Percentiles rank a stretch among this genome's conserved stretches.
Conservation (phyloP, 306 rosid genomes). For the Lablab purpureus region DNA sequence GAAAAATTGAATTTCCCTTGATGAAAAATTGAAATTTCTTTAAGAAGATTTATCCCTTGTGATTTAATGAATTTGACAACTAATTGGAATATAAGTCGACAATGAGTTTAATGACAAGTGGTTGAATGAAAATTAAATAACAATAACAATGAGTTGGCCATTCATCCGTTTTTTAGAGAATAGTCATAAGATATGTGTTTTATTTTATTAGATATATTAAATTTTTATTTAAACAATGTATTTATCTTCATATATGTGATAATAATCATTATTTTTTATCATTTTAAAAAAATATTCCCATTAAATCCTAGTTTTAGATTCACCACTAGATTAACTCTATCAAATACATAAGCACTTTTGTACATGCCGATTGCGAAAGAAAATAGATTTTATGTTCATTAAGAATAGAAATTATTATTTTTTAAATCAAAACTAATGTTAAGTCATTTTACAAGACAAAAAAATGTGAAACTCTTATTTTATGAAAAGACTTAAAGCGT, state of each 20-base stretch:
- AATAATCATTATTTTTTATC: background rate
- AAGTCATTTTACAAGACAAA: no score
- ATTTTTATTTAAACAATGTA: background rate
- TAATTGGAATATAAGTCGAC: background rate
- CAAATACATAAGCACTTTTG: background rate
- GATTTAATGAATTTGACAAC: background rate
- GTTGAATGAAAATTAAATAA: background rate
- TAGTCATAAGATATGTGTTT: background rate
- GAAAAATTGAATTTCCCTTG: background rate
- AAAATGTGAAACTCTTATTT: no score
- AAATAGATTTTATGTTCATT: no score
- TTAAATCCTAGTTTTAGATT: background rate
- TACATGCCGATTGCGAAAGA: no score
- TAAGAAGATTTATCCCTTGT: background rate
- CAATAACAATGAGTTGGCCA: background rate
- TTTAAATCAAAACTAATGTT: no score
- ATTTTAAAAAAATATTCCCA: background rate
- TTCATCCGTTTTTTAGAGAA: background rate
- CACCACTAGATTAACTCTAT: background rate
- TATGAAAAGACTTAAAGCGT: no score
- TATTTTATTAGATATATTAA: background rate
- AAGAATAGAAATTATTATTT: no score
- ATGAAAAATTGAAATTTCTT: background rate
- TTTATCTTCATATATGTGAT: background rate
- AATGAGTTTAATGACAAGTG: background rate